phyloP scores from a whole-genome alignment of 139 green algal genomes.

The Chlamydomonas sp. region DNA sequence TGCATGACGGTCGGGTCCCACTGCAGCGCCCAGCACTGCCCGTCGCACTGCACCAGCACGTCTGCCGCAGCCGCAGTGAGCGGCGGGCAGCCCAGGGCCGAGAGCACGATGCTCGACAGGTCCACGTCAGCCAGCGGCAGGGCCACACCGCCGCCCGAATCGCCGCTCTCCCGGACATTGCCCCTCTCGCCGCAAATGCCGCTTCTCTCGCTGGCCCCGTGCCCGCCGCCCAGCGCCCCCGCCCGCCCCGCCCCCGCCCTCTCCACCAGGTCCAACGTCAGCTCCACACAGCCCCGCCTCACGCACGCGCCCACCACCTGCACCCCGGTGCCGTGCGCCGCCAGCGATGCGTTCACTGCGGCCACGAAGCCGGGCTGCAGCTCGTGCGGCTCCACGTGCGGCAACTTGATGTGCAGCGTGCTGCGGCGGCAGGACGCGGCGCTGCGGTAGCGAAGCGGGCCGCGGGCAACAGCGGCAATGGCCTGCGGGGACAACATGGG shows the following conservation, averaged over 20 bases:
- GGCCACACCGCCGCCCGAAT: too few relatives aligned
- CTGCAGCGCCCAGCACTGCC: background rate
- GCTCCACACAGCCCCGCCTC: background rate
- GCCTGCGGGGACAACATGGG: too few relatives aligned
- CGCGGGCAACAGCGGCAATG: background rate
- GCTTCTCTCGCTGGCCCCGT: too few relatives aligned
- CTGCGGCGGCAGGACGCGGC: background rate
- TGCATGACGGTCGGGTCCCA: slow-evolving; percentile 1
- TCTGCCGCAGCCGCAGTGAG: background rate
- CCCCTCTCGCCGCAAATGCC: too few relatives aligned
- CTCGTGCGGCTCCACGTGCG: background rate
- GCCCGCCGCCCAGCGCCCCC: too few relatives aligned
- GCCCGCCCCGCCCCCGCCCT: background rate
- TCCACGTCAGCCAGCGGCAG: background rate
- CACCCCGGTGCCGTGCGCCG: background rate
- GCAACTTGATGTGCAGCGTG: slow-evolving; percentile 22
- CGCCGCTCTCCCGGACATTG: too few relatives aligned
- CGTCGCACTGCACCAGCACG: background rate
- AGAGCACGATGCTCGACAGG: background rate
- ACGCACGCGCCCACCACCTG: slow-evolving; percentile 6
- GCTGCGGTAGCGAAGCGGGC: slow-evolving; percentile 18
- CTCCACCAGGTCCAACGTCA: slow-evolving; percentile 22
- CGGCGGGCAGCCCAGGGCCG: slow-evolving; percentile 4
- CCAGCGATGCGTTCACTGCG: background rate
- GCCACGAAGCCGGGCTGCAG: slow-evolving; percentile 6